Base-by-base conservation (phyloP, 2,329 filamentous ascomycete genomes). In the Ceratocystiopsis brevicomis region DNA sequence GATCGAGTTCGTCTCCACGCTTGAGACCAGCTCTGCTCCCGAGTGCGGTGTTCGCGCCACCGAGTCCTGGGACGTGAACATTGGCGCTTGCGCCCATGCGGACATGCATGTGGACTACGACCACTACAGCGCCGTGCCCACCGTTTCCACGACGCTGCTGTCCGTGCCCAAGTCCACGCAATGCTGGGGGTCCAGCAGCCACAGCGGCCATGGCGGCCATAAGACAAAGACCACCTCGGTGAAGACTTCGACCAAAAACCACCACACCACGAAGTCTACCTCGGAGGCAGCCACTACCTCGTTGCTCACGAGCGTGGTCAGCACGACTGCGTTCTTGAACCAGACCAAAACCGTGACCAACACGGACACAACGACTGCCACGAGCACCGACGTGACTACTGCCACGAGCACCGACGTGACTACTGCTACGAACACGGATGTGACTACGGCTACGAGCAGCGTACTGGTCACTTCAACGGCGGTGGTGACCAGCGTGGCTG, bases 1-100 rank as follows among this genome's bases (percentile, higher is more conserved):
- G 8, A 61, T 70, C n/a, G 65, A 74, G 50, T 69, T 73, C 54
- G 61, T 64, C 45, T 59, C 60, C 47, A 53, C 58, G 43, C 57
- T 67, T 43, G 58, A 61, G 41, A 2, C 25, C 25, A 10, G 25
- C 25, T 30, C 25, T 6, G 25, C 25, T 30, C 5, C 25, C 25
- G 53, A 50, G 34, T 58, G 57, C 6, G 42, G 49, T 39, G 50
- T 66, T n/a, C 52, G 51, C 47, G 34, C 51, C 38, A 48, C 52
- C 40, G 59, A 63, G 50, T 56, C 52, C 43, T 62, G 58, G 47
- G 59, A 62, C 48, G 47, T 62, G 38, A 63, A 62, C 50, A 51
- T 62, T 37, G 61, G 60, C 47, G 60, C 58, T 18, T 58, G 52
- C 17, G 57, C 56, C 19, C 53, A 53, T 30, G 49, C 60, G 18